Evolutionary conservation across 2,329 filamentous ascomycete genomes (phyloP).

Genomic region (Trichoderma semiorbis): DNA sequence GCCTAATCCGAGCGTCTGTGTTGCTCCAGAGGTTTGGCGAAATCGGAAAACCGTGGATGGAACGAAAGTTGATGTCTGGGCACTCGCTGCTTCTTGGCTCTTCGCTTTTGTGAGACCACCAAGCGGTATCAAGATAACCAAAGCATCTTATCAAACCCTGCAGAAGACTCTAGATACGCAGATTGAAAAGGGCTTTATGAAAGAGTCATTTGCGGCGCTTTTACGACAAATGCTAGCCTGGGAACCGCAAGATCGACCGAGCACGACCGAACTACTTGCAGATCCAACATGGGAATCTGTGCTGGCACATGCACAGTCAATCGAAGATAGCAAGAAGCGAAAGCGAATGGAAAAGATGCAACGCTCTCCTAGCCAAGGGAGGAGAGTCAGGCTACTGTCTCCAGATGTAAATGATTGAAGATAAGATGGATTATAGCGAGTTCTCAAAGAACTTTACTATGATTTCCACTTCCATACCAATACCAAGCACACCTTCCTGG

Average conservation of each 20-base stretch:
- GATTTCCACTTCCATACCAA: neutral
- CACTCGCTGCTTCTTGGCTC: slow-evolving; percentile 3
- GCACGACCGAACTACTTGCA: neutral
- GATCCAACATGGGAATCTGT: neutral
- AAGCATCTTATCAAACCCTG: neutral
- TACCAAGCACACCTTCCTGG: neutral
- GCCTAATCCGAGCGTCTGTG: neutral
- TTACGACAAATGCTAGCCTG: neutral
- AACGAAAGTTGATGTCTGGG: neutral
- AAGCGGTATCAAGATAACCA: neutral
- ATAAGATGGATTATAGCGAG: neutral
- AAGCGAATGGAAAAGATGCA: neutral
- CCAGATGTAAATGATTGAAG: neutral
- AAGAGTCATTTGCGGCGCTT: neutral
- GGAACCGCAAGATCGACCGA: neutral
- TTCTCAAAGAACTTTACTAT: neutral
- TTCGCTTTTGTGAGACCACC: neutral
- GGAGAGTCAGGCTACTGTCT: neutral
- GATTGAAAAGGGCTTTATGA: neutral
- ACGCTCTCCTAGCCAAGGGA: neutral
- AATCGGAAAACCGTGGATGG: neutral
- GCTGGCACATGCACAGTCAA: neutral
- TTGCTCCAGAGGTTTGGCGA: neutral
- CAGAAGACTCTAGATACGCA: neutral
- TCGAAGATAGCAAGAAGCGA: neutral